These are phyloP conservation scores for Curvularia spicifera DNA, from an alignment of 2,329 filamentous ascomycete species.

Conservation along the genomic window DNA sequence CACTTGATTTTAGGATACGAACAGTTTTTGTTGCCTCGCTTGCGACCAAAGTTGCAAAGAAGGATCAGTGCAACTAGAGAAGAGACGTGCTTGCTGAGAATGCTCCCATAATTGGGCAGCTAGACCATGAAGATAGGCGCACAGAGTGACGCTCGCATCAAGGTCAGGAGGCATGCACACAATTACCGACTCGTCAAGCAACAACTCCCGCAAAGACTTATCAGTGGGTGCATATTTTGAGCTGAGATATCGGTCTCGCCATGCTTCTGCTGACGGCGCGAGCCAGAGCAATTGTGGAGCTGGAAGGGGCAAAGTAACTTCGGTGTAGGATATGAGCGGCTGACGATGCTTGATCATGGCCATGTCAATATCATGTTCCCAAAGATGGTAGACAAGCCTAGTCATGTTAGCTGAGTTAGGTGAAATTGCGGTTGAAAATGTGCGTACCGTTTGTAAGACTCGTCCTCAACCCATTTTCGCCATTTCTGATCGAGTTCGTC, in stretches of 20 bases:
- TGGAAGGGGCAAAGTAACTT: neutral
- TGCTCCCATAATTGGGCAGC: neutral
- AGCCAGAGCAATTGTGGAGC: neutral
- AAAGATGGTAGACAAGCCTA: neutral
- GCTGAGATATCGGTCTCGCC: neutral
- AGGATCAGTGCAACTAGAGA: neutral
- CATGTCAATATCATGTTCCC: neutral
- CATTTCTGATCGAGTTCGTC: neutral
- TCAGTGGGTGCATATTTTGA: neutral
- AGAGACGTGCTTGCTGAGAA: neutral
- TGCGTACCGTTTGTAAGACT: neutral
- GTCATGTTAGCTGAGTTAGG: neutral
- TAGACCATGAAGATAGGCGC: neutral
- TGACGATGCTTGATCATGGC: neutral
- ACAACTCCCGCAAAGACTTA: neutral
- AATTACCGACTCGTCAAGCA: neutral
- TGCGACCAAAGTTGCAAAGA: neutral
- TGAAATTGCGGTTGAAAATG: neutral
- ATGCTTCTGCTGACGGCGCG: neutral
- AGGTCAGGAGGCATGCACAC: neutral
- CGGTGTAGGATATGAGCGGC: neutral
- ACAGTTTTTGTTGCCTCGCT: neutral
- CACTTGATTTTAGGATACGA: neutral
- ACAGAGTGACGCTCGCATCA: neutral
- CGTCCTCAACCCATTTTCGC: neutral